phyloP scores from a whole-genome alignment of 148 eudicot genomes.

The Chenopodium suecicum region DNA sequence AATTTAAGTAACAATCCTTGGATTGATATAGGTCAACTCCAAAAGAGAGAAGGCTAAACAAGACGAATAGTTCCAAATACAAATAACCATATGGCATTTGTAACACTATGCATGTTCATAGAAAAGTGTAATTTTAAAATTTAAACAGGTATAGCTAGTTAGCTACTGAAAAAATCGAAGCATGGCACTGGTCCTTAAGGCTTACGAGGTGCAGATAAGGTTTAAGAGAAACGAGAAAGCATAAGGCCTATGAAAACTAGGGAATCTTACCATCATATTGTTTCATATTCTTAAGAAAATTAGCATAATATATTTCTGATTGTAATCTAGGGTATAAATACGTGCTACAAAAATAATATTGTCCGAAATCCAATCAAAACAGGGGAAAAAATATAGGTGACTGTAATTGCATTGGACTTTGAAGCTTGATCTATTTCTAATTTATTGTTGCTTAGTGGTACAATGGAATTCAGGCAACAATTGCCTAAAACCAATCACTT shows the following conservation, averaged over 20 bases:
- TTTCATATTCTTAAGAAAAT: neutral
- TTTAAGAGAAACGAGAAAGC: neutral
- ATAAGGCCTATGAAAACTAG: neutral
- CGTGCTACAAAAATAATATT: neutral
- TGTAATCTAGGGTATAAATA: neutral
- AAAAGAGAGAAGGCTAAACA: neutral
- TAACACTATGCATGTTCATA: neutral
- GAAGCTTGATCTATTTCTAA: neutral
- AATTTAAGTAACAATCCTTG: neutral
- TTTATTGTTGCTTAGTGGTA: neutral
- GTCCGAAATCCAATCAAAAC: neutral
- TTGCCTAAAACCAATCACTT: neutral
- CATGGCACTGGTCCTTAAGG: neutral
- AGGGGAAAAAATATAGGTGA: neutral
- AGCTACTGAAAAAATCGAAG: neutral
- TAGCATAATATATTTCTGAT: neutral
- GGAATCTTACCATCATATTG: neutral
- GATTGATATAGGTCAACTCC: neutral
- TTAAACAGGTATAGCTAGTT: too few species aligned
- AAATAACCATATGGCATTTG: neutral
- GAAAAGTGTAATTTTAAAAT: neutral
- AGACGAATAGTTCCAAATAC: neutral
- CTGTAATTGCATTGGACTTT: neutral
- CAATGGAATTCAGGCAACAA: neutral
- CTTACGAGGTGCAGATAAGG: neutral